Evolutionary conservation across 2,329 filamentous ascomycete species (phyloP).

Genomic region (Fusarium buharicum): DNA sequence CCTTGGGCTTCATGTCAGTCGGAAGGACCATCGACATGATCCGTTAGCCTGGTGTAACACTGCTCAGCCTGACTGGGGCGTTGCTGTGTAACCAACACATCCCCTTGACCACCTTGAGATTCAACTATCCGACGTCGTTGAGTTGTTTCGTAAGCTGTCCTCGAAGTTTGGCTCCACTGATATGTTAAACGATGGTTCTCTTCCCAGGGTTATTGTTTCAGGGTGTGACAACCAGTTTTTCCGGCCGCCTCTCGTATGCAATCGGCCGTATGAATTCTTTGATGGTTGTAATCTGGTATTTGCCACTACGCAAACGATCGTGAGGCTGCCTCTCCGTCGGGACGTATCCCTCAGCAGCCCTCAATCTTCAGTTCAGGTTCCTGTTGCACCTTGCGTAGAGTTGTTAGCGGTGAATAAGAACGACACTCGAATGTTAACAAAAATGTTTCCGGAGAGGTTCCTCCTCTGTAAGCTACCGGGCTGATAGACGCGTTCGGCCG

Average conservation of each 20-base stretch:
- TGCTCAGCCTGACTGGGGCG: slow-evolving; percentile 7
- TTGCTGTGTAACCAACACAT: neutral
- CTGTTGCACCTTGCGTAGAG: neutral
- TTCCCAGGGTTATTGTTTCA: slow-evolving; percentile 21
- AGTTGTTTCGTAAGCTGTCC: neutral
- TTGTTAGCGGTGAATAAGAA: neutral
- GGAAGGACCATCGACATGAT: slow-evolving; percentile 10
- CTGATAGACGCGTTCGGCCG: neutral
- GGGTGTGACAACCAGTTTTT: slow-evolving; percentile 11
- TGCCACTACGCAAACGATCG: neutral
- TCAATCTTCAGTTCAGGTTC: neutral
- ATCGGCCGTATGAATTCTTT: neutral
- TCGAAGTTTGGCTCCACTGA: slow-evolving; percentile 1
- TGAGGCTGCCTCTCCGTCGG: neutral
- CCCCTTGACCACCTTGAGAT: neutral
- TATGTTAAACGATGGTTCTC: neutral
- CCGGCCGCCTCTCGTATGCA: slow-evolving; percentile 16
- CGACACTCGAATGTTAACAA: too few relatives aligned
- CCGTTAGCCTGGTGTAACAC: slow-evolving; percentile 1
- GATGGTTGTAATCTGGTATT: neutral
- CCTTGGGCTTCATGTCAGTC: slow-evolving; percentile 15
- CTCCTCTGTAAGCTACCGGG: fast-evolving
- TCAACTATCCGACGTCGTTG: neutral
- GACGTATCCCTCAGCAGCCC: neutral
- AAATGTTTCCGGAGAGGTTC: too few relatives aligned